These are phyloP conservation scores for Linderniella brevidens DNA, from an alignment of 257 asterid species.

Conservation along the genomic window DNA sequence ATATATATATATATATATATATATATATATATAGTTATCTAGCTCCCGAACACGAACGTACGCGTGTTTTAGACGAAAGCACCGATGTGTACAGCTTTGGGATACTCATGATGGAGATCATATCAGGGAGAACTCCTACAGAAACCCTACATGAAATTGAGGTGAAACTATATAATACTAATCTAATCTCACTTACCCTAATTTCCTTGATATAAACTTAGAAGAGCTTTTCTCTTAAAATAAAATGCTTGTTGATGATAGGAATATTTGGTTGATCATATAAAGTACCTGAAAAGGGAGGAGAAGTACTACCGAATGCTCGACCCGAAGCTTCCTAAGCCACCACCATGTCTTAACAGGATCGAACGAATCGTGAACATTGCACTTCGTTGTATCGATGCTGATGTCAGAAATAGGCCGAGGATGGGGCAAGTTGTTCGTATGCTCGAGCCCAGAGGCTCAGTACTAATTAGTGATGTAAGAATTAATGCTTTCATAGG, in stretches of 20 bases:
- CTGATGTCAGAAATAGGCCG: conserved; percentile 29
- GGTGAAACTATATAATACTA: conserved; percentile 12
- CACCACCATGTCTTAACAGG: conserved; percentile 17
- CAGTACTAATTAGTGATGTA: conserved; percentile 32
- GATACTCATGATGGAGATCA: conserved; percentile 37
- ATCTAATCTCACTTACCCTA: not conserved
- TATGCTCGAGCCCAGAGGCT: conserved; percentile 40
- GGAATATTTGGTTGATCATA: conserved; percentile 44
- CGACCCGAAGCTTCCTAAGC: conserved; percentile 32
- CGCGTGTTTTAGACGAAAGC: conserved; percentile 14
- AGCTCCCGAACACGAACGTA: conserved; percentile 22
- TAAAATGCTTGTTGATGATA: conserved; percentile 10
- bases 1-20: no score
- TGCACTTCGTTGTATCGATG: conserved; percentile 48
- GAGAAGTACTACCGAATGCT: conserved; percentile 15
- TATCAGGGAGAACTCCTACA: conserved; percentile 31
- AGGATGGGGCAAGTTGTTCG: conserved; percentile 31
- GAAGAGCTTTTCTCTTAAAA: not conserved
- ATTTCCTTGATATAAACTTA: no score
- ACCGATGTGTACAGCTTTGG: conserved; percentile 35
- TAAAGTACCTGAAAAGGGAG: conserved; percentile 19
- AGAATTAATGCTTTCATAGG: conserved; percentile 7
- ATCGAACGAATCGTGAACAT: conserved; percentile 28
- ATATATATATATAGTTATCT: conserved; percentile 15
- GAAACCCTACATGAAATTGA: conserved; percentile 19